These are phyloP conservation scores for Aurantiochytrium sp. DNA, from an alignment of 108 stramenopile species.

Conservation along the genomic window DNA sequence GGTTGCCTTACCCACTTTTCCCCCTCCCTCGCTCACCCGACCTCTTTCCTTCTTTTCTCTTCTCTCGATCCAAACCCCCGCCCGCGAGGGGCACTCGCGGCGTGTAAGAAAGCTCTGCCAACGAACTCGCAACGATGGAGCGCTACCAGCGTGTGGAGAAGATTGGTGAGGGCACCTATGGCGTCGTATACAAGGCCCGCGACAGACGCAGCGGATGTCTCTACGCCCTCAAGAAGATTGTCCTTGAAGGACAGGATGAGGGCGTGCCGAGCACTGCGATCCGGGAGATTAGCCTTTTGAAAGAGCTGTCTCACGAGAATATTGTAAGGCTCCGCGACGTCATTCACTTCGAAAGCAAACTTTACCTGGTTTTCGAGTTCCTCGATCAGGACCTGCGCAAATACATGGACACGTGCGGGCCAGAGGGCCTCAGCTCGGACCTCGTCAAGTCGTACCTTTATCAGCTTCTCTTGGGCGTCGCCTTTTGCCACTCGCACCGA, in stretches of 20 bases:
- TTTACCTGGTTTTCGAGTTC: slow-evolving; percentile 96
- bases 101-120: no score
- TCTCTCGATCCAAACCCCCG: no score
- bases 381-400: slow-evolving; percentile 45
- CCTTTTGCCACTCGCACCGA: slow-evolving; percentile 88
- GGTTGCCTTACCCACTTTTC: not conserved
- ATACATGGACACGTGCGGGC: not conserved
- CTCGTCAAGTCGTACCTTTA: slow-evolving; percentile 53
- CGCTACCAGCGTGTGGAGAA: slow-evolving; percentile 85
- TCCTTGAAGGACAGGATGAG: slow-evolving; percentile 37
- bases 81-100: no score
- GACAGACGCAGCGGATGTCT: slow-evolving; percentile 80
- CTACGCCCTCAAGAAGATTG: slow-evolving; percentile 86
- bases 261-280: slow-evolving; percentile 48
- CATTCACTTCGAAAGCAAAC: slow-evolving; percentile 53
- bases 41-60: no score
- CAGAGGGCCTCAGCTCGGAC: not conserved
- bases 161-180: slow-evolving; percentile 98
- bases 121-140: slow-evolving; percentile 30
- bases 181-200: slow-evolving; percentile 91
- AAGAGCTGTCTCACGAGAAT: slow-evolving; percentile 56
- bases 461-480: slow-evolving; percentile 75
- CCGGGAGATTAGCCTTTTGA: slow-evolving; percentile 55
- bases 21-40: no score
- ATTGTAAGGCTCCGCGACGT: slow-evolving; percentile 51